Evolutionary conservation across 2,329 filamentous ascomycete genomes (phyloP), one percentile per base, ranked within the genome.

Genomic region (Fusarium tupiense): DNA sequence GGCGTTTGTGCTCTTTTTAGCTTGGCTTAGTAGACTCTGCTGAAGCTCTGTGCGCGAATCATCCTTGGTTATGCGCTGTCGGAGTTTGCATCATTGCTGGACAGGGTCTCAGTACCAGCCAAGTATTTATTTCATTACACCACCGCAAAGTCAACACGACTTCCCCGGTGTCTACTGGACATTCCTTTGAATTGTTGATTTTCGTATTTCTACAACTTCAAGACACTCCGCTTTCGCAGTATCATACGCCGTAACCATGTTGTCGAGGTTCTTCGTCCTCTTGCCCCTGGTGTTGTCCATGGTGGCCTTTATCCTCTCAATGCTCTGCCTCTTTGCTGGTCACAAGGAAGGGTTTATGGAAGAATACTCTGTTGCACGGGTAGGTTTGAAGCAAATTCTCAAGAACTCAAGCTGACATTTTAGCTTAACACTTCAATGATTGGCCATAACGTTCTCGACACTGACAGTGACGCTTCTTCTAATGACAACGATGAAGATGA

Each of bases 331-430:
- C 35, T 84, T 85, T 70, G 81, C 84, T 38, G 84, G 84, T 20
- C 81, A 81, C 47, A 77, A 84, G 47, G 72, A 82, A 64, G 84
- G 84, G 3, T 84, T 85, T 62, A 82, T 85, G 81, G 84, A 85
- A 65, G 83, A 85, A 44, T 85, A 84, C 73, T 83, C 81, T 60
- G 75, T 85, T 50, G 77, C 83, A 44, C 79, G 84, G 68, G 83
- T 85, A 65, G 82, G 73, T 38, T n/a, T 3, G 38, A 20, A 10
- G 3, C 24, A 29, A 3, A 14, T 4, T 16, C 7, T 7, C 4
- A 24, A 22, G 37, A 33, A 29, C 16, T 19, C 20, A n/a, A 17
- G 43, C 68, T 71, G 31, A 73, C 61, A 35, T 41, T 14, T 13
- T 14, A 84, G 83, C 70, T 85, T 31, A 84, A 85, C 65, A 83